Base-by-base conservation (phyloP, 345 rosid genomes). In the Linum lewisii region DNA sequence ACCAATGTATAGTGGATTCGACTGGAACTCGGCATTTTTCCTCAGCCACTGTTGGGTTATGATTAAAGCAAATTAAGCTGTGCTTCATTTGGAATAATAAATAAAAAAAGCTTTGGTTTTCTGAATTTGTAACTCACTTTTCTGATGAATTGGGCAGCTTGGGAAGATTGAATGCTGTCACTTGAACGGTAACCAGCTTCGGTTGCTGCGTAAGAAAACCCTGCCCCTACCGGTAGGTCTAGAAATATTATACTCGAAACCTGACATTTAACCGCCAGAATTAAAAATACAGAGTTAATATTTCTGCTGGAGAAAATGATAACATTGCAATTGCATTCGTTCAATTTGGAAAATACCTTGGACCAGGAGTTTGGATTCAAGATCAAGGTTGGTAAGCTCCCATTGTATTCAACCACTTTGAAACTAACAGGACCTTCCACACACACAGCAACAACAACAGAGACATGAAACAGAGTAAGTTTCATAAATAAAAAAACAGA, bases 191-290 rank as follows among this genome's bases (percentile, higher is more conserved):
- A 51, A 2, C 21, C 72, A 1, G 50, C 64, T 1, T 21, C 29
- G 0, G 66, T 63, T 10, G 57, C 70, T 6, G 72, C 59, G 53
- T 75, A 75, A 2, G 78, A 75, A 52, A 75, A 75, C 57, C 78
- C 78, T 6, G 78, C 52, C 61, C 72, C 78, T 25, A 75, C 79
- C 0, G 79, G 79, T 47, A 60, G 64, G 9, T 75, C 82, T 25
- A 78, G 61, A 23, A 63, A 78, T 60, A 78, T 78, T 14, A 74
- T 71, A 59, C 59, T 78, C 24, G 82, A 78, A 32, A 64, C 69
- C 81, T 77, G 67, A 26, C 16, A 38, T 5, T 38, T 26, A 6
- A 2, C 1, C 5, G 0, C 1, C 5, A 34, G 7, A 34, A 34
- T 34, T 6, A 5, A 34, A 34, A 34, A 34, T 11, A 34, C 7